Evolutionary conservation across 2,329 filamentous ascomycete genomes (phyloP), one percentile per base, ranked within the genome.

Genomic region (Apiospora hydei): DNA sequence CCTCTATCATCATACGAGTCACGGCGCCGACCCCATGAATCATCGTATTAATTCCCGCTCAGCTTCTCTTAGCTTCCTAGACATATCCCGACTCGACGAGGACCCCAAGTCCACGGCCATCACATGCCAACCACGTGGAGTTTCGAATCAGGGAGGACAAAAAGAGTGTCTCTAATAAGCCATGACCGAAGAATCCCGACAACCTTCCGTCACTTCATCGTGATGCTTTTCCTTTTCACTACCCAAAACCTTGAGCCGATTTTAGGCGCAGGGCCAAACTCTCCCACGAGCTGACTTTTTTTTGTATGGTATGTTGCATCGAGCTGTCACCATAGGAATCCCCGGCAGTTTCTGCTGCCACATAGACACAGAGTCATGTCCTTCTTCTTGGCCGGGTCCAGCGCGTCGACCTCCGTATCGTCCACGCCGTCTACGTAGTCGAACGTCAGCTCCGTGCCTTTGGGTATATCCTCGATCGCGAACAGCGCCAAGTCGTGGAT

Each of bases 401-500:
- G 84, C 1, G 86, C 85, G 71, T 89, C 86, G 44, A 84, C 82
- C 16, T 84, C 82, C 38, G 84, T 80, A 26, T 84, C 84, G 11
- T 88, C 87, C 34, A 89, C 86, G 11, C 90, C 90, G 75, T 93
- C 92, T 7, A 93, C 86, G 77, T 96, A 96, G 77, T 96, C 93
- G 79, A 96, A 96, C 0, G 92, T 95, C 44, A 96, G 82, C 80
- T 96, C 93, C 44, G 91, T 89, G 1, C 88, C 89, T 0, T 87
- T 86, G 0, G 84, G 82, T 41, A 96, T 93, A 70, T 93, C 87
- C 57, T 87, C 83, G 43, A 91, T 87, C 0, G 94, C 93, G 77
- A 96, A 96, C 73, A 96, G 87, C 0, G 93, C 93, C 67, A 96
- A 83, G 73, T 95, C 92, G 79, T 96, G 94, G 8, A 95, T 86